Evolutionary conservation across 2,329 filamentous ascomycete species (phyloP).

Genomic region (Microdochium bolleyi): DNA sequence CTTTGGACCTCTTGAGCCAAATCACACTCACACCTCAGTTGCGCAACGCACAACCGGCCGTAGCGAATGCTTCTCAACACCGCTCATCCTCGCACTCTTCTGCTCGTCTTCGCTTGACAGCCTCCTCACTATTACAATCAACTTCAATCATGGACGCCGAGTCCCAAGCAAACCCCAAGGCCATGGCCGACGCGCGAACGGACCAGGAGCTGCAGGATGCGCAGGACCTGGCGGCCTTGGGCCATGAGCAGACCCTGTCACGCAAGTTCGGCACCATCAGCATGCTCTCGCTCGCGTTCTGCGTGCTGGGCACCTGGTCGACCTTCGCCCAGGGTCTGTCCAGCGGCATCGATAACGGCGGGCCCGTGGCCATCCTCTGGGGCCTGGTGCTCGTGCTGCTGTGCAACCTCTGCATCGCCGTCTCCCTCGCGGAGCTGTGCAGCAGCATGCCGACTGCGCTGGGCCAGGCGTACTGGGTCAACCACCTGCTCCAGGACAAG

Average conservation of each 20-base stretch:
- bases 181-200: not conserved
- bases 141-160: not conserved
- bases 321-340: constrained; percentile 45
- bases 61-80: not conserved
- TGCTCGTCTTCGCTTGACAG: not conserved
- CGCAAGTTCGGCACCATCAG: constrained; percentile 45
- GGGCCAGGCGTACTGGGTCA: constrained; percentile 52
- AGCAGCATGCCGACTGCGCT: constrained; percentile 53
- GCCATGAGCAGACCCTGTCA: constrained; percentile 28
- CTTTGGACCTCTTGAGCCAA: no score
- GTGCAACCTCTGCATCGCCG: constrained; percentile 44
- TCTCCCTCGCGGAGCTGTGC: constrained; percentile 47
- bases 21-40: not conserved
- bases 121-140: not conserved
- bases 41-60: not conserved
- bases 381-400: constrained; percentile 42
- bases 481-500: constrained; percentile 26
- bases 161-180: not conserved
- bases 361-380: constrained; percentile 46
- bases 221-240: constrained; percentile 29
- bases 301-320: constrained; percentile 49
- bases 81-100: not conserved
- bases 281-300: constrained; percentile 50
- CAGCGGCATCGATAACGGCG: constrained; percentile 45
- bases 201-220: constrained; percentile 16